These are phyloP conservation scores for Jaenimonas drosophilae DNA, from an alignment of 208 protist species.

Conservation along the genomic window DNA sequence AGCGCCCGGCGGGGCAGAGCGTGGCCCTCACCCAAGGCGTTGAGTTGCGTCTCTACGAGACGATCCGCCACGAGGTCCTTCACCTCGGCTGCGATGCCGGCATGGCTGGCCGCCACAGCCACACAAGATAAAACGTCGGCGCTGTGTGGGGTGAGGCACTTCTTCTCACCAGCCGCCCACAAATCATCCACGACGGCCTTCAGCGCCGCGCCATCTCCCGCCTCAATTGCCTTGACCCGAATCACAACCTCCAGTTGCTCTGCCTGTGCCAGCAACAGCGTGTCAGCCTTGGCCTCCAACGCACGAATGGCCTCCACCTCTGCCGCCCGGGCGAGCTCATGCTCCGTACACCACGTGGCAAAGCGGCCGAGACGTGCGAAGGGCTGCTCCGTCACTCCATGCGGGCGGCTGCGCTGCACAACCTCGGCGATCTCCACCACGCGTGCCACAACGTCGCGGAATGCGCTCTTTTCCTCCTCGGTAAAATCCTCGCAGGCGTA, in stretches of 20 bases:
- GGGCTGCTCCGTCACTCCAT: conserved; percentile 23
- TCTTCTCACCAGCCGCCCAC: conserved; percentile 26
- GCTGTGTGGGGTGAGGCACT: conserved; percentile 48
- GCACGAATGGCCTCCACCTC: conserved; percentile 13
- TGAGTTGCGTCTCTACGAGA: conserved; percentile 42
- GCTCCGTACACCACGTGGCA: conserved; percentile 34
- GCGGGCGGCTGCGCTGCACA: conserved; percentile 13
- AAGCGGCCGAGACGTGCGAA: conserved; percentile 47
- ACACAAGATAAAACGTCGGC: conserved; percentile 72
- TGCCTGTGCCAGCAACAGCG: conserved; percentile 27
- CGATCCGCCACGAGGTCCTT: conserved; percentile 27
- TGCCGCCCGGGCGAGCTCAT: conserved; percentile 17
- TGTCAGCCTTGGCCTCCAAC: conserved; percentile 27
- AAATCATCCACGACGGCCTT: conserved; percentile 24
- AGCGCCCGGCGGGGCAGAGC: conserved; percentile 62
- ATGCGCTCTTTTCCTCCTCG: conserved; percentile 20
- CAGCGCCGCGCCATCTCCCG: conserved; percentile 37
- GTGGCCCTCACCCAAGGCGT: conserved; percentile 9
- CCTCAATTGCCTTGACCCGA: conserved; percentile 39
- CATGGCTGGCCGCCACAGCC: conserved; percentile 27
- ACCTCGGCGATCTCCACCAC: conserved; percentile 20
- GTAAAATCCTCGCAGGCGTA: conserved; percentile 9
- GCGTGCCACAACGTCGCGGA: conserved; percentile 13
- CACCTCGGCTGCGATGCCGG: conserved; percentile 20
- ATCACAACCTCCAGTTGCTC: conserved; percentile 72